Evolutionary conservation across 1,284 basidiomycete genomes (phyloP).

Genomic region (Fomitiporia mediterranea): DNA sequence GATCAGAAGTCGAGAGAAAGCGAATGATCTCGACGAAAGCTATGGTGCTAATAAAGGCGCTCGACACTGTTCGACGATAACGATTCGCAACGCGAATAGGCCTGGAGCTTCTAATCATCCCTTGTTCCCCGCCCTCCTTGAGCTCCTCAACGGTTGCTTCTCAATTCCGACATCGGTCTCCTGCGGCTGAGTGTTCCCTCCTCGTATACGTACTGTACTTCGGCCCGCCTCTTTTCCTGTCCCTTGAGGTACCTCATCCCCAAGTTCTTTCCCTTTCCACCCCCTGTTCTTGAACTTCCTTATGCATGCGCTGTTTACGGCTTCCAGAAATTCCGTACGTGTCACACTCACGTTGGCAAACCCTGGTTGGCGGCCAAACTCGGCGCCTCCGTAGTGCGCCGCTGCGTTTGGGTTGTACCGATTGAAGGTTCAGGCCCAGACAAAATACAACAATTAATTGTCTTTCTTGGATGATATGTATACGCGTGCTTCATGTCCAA

Average conservation of each 20-base stretch:
- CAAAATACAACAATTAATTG: constrained; percentile 1
- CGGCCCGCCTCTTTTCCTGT: not conserved
- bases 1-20: too few species aligned
- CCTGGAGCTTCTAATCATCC: too few species aligned
- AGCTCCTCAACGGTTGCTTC: not conserved
- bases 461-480: constrained; percentile 72
- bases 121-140: not conserved
- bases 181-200: not conserved
- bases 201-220: not conserved
- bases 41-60: too few species aligned
- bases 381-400: constrained; percentile 63
- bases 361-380: constrained; percentile 46
- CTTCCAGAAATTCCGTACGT: constrained; percentile 77
- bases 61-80: too few species aligned
- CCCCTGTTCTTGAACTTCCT: constrained; percentile 49
- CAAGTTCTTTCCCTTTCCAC: constrained; percentile 4
- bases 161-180: not conserved
- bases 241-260: not conserved
- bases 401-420: constrained; percentile 64
- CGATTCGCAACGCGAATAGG: too few species aligned
- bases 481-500: constrained; percentile 68
- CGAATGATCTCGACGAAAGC: too few species aligned
- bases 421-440: not conserved
- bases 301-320: constrained; percentile 68
- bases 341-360: constrained; percentile 59